Conservation (phyloP, 73 alveolate species). For the Tetrahymena elliotti region DNA sequence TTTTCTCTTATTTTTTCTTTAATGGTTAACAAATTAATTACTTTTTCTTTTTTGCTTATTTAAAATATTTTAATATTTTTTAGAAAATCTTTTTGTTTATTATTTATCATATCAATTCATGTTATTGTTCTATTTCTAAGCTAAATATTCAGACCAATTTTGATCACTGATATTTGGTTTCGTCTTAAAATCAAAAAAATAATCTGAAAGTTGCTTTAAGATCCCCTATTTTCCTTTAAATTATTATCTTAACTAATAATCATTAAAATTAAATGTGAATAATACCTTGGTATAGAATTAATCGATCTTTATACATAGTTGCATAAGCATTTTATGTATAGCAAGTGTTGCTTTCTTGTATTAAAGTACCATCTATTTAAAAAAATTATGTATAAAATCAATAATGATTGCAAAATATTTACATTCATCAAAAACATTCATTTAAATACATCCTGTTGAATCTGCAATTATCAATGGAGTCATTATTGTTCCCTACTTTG, state of each 20-base stretch:
- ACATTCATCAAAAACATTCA: not conserved
- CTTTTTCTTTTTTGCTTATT: no score
- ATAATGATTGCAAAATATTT: not conserved
- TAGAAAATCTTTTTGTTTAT: no score
- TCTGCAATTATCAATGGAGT: not conserved
- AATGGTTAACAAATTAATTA: no score
- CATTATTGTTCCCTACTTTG: not conserved
- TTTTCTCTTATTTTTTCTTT: no score
- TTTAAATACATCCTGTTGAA: not conserved
- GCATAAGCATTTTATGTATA: not conserved
- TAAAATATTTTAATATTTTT: no score
- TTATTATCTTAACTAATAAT: not conserved
- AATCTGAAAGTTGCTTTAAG: not conserved
- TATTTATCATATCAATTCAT: not conserved
- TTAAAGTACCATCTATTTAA: not conserved
- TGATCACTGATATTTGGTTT: not conserved
- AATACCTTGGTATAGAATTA: not conserved
- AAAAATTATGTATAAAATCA: not conserved
- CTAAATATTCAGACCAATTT: not conserved
- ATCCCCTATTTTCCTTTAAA: not conserved
- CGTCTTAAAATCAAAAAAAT: not conserved
- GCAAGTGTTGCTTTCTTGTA: not conserved
- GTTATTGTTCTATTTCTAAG: not conserved
- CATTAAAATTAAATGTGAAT: not conserved
- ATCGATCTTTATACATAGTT: not conserved